These are phyloP conservation scores for Haplosporangium sp. DNA, from an alignment of 371 early-diverging fungal species.

Conservation along the genomic window DNA sequence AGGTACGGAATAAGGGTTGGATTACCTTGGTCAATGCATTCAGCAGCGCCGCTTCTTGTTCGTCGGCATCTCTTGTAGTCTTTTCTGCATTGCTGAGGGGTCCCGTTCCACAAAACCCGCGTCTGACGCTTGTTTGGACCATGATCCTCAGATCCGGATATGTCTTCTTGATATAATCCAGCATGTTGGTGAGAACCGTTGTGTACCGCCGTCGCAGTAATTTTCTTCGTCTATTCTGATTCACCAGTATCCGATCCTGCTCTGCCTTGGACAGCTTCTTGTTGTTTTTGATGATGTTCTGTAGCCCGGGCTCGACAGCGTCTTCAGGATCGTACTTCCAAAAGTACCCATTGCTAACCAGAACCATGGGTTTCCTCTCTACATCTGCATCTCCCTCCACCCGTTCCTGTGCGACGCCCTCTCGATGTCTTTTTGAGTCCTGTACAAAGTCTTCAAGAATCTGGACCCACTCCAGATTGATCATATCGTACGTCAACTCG, in stretches of 20 bases:
- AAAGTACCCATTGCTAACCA: conserved; percentile 41
- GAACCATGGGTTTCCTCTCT: conserved; percentile 25
- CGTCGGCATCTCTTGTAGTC: conserved; percentile 4
- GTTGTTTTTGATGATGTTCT: conserved; percentile 6
- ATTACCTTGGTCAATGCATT: conserved; percentile 44
- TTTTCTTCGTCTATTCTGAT: conserved; percentile 25
- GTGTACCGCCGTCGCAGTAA: conserved; percentile 36
- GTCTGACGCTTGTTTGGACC: conserved; percentile 39
- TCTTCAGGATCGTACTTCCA: conserved; percentile 45
- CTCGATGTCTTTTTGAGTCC: conserved; percentile 7
- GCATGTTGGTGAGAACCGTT: conserved; percentile 27
- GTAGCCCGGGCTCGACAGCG: background rate
- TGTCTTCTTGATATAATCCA: conserved; percentile 28
- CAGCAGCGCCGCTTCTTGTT: conserved; percentile 39
- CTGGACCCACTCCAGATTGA: conserved; percentile 40
- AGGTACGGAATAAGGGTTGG: too few relatives aligned
- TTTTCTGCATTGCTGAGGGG: conserved; percentile 2
- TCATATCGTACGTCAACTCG: conserved; percentile 43
- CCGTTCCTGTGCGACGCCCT: background rate
- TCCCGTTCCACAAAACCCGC: conserved; percentile 3
- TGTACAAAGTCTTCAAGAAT: conserved; percentile 17
- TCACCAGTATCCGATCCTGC: conserved; percentile 8
- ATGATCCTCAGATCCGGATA: conserved; percentile 38
- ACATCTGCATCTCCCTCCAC: background rate
- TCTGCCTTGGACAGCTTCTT: conserved; percentile 28